Percentiles rank a stretch among this genome's conserved stretches.
Evolutionary conservation across 352 stramenopile species (phyloP).

Genomic region (Blastocystis sp.): DNA sequence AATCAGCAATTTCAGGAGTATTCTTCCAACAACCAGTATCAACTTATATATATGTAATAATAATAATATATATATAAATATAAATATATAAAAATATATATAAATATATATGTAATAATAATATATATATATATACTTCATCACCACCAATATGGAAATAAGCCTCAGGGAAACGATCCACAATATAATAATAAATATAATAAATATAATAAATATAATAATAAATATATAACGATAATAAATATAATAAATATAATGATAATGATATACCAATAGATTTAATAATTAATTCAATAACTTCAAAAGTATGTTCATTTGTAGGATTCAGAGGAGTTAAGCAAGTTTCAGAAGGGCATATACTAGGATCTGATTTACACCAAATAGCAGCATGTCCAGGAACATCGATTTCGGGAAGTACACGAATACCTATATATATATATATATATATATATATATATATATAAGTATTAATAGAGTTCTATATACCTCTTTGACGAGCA

Average conservation of each 20-base stretch:
- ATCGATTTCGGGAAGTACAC: constrained; percentile 52
- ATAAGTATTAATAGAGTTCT: too few relatives aligned
- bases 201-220: too few relatives aligned
- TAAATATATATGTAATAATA: too few relatives aligned
- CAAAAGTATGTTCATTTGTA: constrained; percentile 39
- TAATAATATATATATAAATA: too few relatives aligned
- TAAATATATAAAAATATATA: too few relatives aligned
- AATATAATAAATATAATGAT: too few relatives aligned
- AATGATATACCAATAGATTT: too few relatives aligned
- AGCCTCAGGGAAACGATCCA: constrained; percentile 46
- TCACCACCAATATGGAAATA: constrained; percentile 54
- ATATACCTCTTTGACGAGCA: constrained; percentile 44
- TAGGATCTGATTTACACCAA: constrained; percentile 41
- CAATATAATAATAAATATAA: neutral
- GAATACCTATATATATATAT: constrained; percentile 42
- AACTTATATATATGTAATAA: too few relatives aligned
- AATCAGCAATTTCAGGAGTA: constrained; percentile 41
- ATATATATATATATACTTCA: too few relatives aligned
- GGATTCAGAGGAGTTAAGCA: constrained; percentile 42
- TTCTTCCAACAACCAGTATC: constrained; percentile 45
- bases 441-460: too few relatives aligned
- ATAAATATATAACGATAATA: too few relatives aligned
- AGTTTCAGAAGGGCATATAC: constrained; percentile 39
- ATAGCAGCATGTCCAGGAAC: constrained; percentile 48
- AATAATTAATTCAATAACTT: constrained; percentile 39